Evolutionary conservation across 2,329 filamentous ascomycete genomes (phyloP).

Genomic region (Fusarium sp.): DNA sequence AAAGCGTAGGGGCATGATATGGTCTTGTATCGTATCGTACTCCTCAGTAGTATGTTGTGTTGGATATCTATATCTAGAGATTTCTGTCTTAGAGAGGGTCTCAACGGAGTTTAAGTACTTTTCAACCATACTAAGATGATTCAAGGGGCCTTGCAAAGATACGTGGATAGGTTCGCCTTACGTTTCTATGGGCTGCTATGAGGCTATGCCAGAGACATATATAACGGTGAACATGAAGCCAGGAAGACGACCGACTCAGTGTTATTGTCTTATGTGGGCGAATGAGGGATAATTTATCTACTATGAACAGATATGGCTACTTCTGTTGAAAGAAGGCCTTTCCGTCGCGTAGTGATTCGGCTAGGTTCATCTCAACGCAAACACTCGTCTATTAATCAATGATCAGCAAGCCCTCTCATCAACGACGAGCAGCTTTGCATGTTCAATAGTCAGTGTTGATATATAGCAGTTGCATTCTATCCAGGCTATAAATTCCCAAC

Average conservation of each 20-base stretch:
- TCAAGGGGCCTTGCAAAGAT: not conserved
- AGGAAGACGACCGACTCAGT: not conserved
- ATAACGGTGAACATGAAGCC: not conserved
- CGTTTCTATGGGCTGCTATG: not conserved
- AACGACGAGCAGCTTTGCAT: not conserved
- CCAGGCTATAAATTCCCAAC: not conserved
- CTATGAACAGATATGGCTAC: not conserved
- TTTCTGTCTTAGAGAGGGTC: rapidly evolving
- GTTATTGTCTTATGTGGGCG: not conserved
- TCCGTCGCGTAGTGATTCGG: not conserved
- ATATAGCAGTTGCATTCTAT: no score
- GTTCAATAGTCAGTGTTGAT: not conserved
- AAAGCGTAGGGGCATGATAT: not conserved
- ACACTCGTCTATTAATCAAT: not conserved
- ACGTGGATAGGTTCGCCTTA: not conserved
- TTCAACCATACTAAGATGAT: slow-evolving; percentile 7
- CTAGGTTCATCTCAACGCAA: not conserved
- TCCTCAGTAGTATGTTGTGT: no score
- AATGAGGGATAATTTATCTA: not conserved
- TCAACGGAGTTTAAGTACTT: not conserved
- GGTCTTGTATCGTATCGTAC: no score
- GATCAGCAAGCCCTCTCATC: not conserved
- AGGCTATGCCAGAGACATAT: not conserved
- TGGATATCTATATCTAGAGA: no score
- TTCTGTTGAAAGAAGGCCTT: not conserved